Base-by-base conservation (phyloP, 2,329 filamentous ascomycete genomes). In the Anisogramma anomala region DNA sequence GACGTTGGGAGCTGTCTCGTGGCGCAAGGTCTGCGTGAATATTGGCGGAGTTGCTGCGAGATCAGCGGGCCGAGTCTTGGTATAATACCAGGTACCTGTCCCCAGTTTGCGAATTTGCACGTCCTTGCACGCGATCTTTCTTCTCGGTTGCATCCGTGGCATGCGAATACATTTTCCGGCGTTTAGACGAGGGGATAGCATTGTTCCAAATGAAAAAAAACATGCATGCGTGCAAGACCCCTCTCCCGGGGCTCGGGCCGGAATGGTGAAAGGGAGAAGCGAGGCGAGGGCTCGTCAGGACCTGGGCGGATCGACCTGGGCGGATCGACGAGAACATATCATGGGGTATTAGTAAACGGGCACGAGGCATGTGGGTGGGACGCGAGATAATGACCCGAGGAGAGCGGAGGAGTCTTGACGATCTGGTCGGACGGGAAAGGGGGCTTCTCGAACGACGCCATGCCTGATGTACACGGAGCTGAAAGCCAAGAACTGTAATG, bases 41-140 rank as follows among this genome's bases (percentile, higher is more conserved):
- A 26, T 28, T 32, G 25, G 27, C 36, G 27, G 28, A 13, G 14
- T 35, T 23, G 33, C 36, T 39, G 39, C 34, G 26, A 33, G 23
- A 20, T 33, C 23, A 36, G 43, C 33, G 32, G 20, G 32, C 17
- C 19, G 27, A 19, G 36, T 25, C 17, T 25, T 39, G 36, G 40
- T 26, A 34, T 46, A n/a, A n/a, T n/a, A 31, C 34, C 41, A 43
- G 38, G 33, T 41, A 46, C 33, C 38, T 39, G 35, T 39, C 33
- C 20, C 28, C 32, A n/a, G 32, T 34, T 32, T 27, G 5, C 20
- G 9, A 23, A 37, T 25, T 25, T 43, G 37, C 43, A 15, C 33
- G 3, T 27, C 31, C 20, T 22, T 23, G 11, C 36, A 41, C 22
- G 27, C 27, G 15, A 14, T 27, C 18, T 36, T 18, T 27, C 18